These are phyloP conservation scores for Crotalaria pallida DNA, from an alignment of 306 rosid genomes.

Conservation along the genomic window DNA sequence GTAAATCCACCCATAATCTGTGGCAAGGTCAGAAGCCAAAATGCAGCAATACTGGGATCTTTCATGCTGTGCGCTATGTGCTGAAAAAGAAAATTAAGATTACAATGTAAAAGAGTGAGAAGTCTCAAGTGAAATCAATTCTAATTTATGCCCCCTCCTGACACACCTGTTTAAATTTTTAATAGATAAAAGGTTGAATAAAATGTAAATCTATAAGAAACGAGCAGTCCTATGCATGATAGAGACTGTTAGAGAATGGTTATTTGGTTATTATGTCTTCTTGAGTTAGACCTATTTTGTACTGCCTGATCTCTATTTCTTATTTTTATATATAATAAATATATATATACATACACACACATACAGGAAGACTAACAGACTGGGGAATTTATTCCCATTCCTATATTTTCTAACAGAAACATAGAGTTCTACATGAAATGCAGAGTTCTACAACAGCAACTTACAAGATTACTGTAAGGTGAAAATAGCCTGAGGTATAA, in stretches of 20 bases:
- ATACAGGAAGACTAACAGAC: no score
- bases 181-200: neutral
- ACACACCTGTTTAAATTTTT: neutral
- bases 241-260: neutral
- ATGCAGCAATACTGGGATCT: slow-evolving; percentile 94
- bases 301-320: no score
- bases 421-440: neutral
- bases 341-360: no score
- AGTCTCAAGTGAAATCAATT: neutral
- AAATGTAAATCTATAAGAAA: slow-evolving; percentile 2
- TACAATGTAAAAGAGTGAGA: slow-evolving; percentile 27
- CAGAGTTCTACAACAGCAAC: neutral
- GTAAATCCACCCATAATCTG: slow-evolving; percentile 78
- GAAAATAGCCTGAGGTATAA: neutral
- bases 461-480: neutral
- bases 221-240: neutral
- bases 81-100: slow-evolving; percentile 40
- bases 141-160: neutral
- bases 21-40: slow-evolving; percentile 89
- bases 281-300: neutral
- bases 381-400: neutral
- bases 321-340: no score
- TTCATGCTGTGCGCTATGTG: slow-evolving; percentile 88
- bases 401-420: neutral
- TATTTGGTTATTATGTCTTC: neutral